Evolutionary conservation across 768 basidiomycete genomes (phyloP), one percentile per base, ranked within the genome.

Genomic region (Termitomyces sp.): DNA sequence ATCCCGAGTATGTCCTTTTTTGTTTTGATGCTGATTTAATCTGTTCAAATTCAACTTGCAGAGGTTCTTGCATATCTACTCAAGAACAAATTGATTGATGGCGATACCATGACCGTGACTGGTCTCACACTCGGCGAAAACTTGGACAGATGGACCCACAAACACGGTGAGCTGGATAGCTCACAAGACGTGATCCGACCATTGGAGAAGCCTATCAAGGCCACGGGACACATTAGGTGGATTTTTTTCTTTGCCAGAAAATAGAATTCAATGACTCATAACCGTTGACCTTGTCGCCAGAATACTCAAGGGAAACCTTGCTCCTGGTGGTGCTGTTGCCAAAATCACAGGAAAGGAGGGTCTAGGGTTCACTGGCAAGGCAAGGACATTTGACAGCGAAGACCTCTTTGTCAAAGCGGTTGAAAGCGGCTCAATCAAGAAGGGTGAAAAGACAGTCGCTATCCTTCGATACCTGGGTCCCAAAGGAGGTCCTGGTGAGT

Each of bases 261-360:
- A 55, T 42, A 56, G 65, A 57, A n/a, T 60, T 58, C 61, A 66
- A 59, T 60, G 15, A 49, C 63, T 64, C 15, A 42, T 42, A 6
- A 34, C 11, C 15, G 20, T 32, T 50, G 57, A 31, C 29, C 60
- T 29, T 48, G 32, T n/a, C 17, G 59, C 12, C 71, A 95, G 94
- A 63, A 95, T 98, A 66, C 79, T 98, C 61, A 88, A 86, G 65
- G 95, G 95, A 49, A 95, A 96, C 73, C 84, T 98, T 32, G 95
- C 95, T 1, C 94, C 95, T 14, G 93, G 93, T 31, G 95, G 96
- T 49, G 92, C 94, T n/a, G 94, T 98, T 32, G 91, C 93, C 40
- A 98, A 98, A 77, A 94, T 97, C 66, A 97, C 95, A 8, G 95
- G 95, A 54, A 98, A 98, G 74, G 95, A 98, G 74, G 95, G 96